Conservation (phyloP, 2,329 filamentous ascomycete species). For the Fusarium sp. region DNA sequence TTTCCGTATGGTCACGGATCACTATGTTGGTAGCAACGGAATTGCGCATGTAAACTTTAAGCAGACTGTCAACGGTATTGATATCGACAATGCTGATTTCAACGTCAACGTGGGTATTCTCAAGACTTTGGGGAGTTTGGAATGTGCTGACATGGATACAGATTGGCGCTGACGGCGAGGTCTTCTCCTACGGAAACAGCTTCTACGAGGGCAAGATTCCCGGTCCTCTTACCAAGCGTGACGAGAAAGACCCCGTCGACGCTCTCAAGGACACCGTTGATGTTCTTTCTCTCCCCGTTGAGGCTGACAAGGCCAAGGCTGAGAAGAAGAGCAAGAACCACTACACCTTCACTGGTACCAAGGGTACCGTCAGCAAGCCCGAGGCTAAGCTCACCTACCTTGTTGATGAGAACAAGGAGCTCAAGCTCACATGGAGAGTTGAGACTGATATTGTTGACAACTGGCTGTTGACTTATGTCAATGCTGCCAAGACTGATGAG, state of each 20-base stretch:
- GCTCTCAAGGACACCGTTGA: slow-evolving; percentile 55
- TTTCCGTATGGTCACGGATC: slow-evolving; percentile 63
- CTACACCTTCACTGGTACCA: slow-evolving; percentile 57
- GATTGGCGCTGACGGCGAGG: slow-evolving; percentile 61
- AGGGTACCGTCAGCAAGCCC: slow-evolving; percentile 61
- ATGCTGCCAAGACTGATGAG: slow-evolving; percentile 57
- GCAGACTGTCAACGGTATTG: slow-evolving; percentile 66
- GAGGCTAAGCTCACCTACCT: slow-evolving; percentile 66
- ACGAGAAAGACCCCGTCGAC: slow-evolving; percentile 53
- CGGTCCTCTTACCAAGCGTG: slow-evolving; percentile 52
- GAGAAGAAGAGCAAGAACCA: slow-evolving; percentile 43
- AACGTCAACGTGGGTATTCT: slow-evolving; percentile 64
- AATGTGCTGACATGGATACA: not conserved
- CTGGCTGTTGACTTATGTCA: slow-evolving; percentile 69
- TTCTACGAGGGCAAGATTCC: slow-evolving; percentile 57
- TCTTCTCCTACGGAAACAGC: slow-evolving; percentile 67
- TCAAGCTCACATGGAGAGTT: slow-evolving; percentile 65
- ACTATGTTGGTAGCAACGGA: slow-evolving; percentile 65
- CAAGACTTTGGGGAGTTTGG: fast-evolving
- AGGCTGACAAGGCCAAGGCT: slow-evolving; percentile 41
- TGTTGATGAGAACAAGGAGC: slow-evolving; percentile 55
- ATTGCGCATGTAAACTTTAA: slow-evolving; percentile 68
- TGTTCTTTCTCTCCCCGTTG: slow-evolving; percentile 47
- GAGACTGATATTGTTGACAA: slow-evolving; percentile 66
- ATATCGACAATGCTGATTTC: slow-evolving; percentile 69